Base-by-base conservation (phyloP, 352 stramenopile species). In the Globisporangium polare region DNA sequence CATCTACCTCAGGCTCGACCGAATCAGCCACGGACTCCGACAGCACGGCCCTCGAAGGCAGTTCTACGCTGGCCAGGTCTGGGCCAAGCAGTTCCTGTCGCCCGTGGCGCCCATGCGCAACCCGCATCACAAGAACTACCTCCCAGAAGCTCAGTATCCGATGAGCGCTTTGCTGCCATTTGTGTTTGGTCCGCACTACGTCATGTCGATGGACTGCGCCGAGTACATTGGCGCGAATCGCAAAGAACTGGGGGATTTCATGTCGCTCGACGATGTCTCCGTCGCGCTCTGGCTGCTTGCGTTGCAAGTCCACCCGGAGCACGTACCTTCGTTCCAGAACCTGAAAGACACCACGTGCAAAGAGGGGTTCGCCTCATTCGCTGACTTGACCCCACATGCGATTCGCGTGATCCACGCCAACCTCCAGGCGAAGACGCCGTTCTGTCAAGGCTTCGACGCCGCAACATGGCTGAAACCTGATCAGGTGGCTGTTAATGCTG, bases 321-420 rank as follows among this genome's bases (percentile, higher is more conserved):
- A 89, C 50, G 26, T 82, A 0, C 27, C 63, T 17, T 41, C 61
- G 5, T 83, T 91, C 43, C 42, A 63, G 24, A 83, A 86, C n/a
- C 45, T 88, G 4, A 72, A 66, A 7, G 63, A 78, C 6, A 31
- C 43, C 0, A 8, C 55, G 13, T 92, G 82, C 60, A 42, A 49
- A 0, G 68, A 81, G 33, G 53, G 57, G 8, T 22, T 80, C 20
- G 51, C 83, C 2, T 83, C 79, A 2, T 66, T 78, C 15, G 78
- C 80, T 2, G 82, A 92, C 31, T 27, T 89, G 17, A 74, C 69
- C 9, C 47, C 74, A 1, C 24, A 65, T 9, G 76, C 60, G 8
- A 74, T 92, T 24, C 74, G 69, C 8, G 63, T 70, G 1, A 76
- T 92, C n/a, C 76, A 90, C 58, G 46, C 37, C 1, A 89, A 89